A percentile compares a stretch with the other conserved stretches of the same genome.
Evolutionary conservation across 257 asterid genomes (phyloP).

Genomic region (Solanum habrochaites): DNA sequence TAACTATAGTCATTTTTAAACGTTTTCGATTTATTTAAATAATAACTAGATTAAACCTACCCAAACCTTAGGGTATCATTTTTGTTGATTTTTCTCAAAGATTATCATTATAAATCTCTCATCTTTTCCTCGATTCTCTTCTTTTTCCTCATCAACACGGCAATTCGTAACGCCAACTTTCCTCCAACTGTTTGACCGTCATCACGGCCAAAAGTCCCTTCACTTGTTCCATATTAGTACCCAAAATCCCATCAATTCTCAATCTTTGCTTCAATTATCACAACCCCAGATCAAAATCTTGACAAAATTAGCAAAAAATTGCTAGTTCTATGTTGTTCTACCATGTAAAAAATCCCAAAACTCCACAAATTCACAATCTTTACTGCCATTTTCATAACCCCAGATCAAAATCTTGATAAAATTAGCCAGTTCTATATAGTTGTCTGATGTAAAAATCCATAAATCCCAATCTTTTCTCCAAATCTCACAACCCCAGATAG

Average conservation of each 20-base stretch:
- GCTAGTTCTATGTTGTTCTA: background rate
- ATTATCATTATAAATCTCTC: background rate
- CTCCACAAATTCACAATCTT: background rate
- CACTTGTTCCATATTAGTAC: background rate
- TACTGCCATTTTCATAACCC: background rate
- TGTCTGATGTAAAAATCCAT: background rate
- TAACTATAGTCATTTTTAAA: too few species aligned
- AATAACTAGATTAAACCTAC: background rate
- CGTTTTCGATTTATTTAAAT: background rate
- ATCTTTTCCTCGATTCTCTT: background rate
- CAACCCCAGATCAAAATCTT: background rate
- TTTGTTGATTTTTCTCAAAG: background rate
- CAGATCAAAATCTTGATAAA: background rate
- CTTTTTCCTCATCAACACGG: background rate
- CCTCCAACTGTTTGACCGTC: background rate
- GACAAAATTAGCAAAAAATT: background rate
- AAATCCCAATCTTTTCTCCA: background rate
- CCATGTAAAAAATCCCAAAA: background rate
- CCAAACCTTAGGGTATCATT: background rate
- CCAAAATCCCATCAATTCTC: background rate
- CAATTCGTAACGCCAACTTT: background rate
- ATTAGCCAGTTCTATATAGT: background rate
- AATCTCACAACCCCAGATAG: background rate
- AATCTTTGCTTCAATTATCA: background rate
- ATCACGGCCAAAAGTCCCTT: background rate